These are phyloP conservation scores for Cryphonectria naterciae DNA, from an alignment of 2,329 filamentous ascomycete species.

Conservation along the genomic window DNA sequence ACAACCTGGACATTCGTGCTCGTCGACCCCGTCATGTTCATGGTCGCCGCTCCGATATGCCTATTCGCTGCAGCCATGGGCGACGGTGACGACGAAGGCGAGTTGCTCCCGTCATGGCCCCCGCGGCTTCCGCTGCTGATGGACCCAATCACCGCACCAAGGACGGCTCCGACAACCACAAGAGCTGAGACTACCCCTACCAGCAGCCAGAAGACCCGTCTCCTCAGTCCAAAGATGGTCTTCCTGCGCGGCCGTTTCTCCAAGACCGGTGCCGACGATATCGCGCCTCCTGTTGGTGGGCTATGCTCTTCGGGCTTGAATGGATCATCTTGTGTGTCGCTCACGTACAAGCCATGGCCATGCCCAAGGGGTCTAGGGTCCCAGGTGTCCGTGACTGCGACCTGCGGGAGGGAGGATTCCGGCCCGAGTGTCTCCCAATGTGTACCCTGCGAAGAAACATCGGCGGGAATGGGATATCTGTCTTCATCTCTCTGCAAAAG, in stretches of 20 bases:
- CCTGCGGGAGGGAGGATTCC: not conserved
- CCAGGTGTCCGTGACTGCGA: not conserved
- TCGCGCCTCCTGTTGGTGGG: not conserved
- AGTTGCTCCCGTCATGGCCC: not conserved
- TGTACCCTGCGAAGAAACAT: not conserved
- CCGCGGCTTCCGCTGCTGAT: not conserved
- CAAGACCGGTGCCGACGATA: not conserved
- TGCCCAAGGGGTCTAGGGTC: not conserved
- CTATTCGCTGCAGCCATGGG: not conserved
- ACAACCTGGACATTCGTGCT: constrained; percentile 17
- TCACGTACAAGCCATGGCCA: not conserved
- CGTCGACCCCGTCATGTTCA: constrained; percentile 1
- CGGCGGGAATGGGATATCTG: constrained; percentile 9
- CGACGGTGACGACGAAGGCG: not conserved
- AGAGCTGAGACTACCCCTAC: not conserved
- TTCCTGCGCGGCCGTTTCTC: not conserved
- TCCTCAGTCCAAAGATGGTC: constrained; percentile 15
- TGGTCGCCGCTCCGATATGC: constrained; percentile 5
- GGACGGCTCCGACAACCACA: constrained; percentile 10
- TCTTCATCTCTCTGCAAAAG: constrained; percentile 17
- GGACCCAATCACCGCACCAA: constrained; percentile 10
- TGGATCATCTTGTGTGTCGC: not conserved
- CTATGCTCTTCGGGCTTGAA: not conserved
- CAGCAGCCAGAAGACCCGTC: constrained; percentile 8
- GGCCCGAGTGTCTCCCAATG: not conserved